Evolutionary conservation across 768 basidiomycete genomes (phyloP), one percentile per base, ranked within the genome.

Genomic region (Boletus rufocinnamomeus): DNA sequence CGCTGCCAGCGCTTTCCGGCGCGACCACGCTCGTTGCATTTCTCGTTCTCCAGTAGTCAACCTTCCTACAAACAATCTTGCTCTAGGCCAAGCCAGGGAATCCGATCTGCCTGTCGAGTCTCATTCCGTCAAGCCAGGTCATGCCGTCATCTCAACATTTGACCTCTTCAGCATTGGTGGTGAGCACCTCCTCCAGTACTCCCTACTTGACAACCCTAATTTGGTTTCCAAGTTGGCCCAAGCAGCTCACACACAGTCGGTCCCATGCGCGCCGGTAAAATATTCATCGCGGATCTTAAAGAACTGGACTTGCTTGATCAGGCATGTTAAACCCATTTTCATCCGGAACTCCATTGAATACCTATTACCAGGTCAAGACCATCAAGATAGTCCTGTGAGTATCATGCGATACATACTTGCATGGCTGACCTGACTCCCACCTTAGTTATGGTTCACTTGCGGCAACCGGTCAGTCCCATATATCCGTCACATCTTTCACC

Each of bases 151-250:
- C 54, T 93, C 91, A 1, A 86, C 94, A 1, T 96, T 95, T 69
- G 95, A 97, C 72, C 78, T 96, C 52, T 95, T 96, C 77, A 91
- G 88, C 66, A 89, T 95, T 61, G 94, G 94, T 58, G 91, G 90
- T 88, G 64, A 62, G 84, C 71, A 17, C 41, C n/a, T 37, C 49
- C 43, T 27, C 21, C 27, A 25, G 21, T 11, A 16, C 45, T 28
- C 28, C 23, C 21, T 27, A 3, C 35, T 21, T 25, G n/a, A 28
- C 49, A 27, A 10, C 2, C 16, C 32, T 38, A 28, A 59, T 2
- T 40, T 23, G 10, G 11, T 76, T 81, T 21, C 76, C 81, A 57
- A 82, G 82, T 83, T 37, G 84, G 84, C 4, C 84, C 87, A 11
- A 82, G 79, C 47, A 83, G 81, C 43, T 84, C 82, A 2, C 87